Evolutionary conservation across 1,139 yeast species (phyloP).

Genomic region (Lizanozyma gosingica): DNA sequence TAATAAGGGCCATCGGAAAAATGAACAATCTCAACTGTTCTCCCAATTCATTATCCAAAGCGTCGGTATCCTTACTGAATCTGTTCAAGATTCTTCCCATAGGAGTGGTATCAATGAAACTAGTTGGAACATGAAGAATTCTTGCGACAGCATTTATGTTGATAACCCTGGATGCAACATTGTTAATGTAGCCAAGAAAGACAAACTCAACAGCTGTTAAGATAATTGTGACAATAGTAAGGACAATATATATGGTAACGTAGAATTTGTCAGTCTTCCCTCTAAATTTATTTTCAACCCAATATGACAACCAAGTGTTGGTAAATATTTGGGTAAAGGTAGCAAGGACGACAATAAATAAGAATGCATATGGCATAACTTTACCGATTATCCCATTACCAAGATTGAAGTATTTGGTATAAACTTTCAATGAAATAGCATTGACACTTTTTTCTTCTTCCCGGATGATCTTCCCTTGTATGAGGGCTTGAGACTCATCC

Average conservation of each 20-base stretch:
- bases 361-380: constrained; percentile 31
- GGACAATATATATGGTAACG: constrained; percentile 63
- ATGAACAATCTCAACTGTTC: constrained; percentile 47
- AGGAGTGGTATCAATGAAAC: constrained; percentile 53
- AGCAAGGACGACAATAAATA: constrained; percentile 33
- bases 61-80: constrained; percentile 76
- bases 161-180: constrained; percentile 36
- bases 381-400: constrained; percentile 46
- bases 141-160: constrained; percentile 33
- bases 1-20: constrained; percentile 42
- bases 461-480: constrained; percentile 17
- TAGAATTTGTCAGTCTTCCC: constrained; percentile 45
- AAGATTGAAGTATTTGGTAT: constrained; percentile 40
- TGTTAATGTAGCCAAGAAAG: constrained; percentile 41
- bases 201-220: constrained; percentile 36
- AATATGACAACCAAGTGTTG: constrained; percentile 79
- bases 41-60: constrained; percentile 65
- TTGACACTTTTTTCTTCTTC: constrained; percentile 45
- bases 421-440: constrained; percentile 37
- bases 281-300: constrained; percentile 56
- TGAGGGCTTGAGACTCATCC: constrained; percentile 2
- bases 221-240: constrained; percentile 31
- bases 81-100: constrained; percentile 52
- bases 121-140: constrained; percentile 47
- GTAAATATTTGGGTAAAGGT: constrained; percentile 59